Conservation (phyloP, 495 filamentous ascomycete genomes). For the Xeromyces bisporus region DNA sequence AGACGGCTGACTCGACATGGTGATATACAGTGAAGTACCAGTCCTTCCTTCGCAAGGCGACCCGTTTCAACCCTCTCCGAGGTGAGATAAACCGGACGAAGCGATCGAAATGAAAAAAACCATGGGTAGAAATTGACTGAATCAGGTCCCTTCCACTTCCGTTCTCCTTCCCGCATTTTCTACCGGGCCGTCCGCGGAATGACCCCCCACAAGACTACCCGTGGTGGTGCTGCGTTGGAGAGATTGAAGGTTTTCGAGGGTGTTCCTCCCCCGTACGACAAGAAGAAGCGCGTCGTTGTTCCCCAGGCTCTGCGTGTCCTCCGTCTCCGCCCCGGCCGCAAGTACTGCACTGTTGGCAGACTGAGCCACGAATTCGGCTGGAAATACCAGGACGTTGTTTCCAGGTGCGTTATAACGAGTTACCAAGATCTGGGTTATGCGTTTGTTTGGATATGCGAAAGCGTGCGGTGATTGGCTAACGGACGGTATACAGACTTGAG, state of each 20-base stretch:
- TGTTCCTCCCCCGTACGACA: constrained; percentile 96
- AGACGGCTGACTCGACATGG: constrained; percentile 18
- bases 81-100: constrained; percentile 37
- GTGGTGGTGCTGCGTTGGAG: constrained; percentile 89
- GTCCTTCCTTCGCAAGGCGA: constrained; percentile 98
- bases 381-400: constrained; percentile 99
- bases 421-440: constrained; percentile 2
- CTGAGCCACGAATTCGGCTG: constrained; percentile 97
- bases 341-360: constrained; percentile 97
- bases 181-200: constrained; percentile 99
- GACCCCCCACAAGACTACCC: constrained; percentile 98
- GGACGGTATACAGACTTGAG: constrained; percentile 55
- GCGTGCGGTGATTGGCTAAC: constrained; percentile 20
- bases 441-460: not conserved
- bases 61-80: constrained; percentile 97
- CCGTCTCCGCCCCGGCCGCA: constrained; percentile 90
- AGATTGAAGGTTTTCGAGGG: constrained; percentile 99
- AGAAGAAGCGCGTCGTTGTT: constrained; percentile 98
- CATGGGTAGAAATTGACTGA: constrained; percentile 19
- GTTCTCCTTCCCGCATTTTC: constrained; percentile 94
- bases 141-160: constrained; percentile 96
- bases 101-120: constrained; percentile 1
- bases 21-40: constrained; percentile 87
- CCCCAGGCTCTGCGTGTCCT: constrained; percentile 92
- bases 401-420: constrained; percentile 49